A percentile compares a stretch with the other conserved stretches of the same genome.
Evolutionary conservation across 1,284 basidiomycete genomes (phyloP).

Genomic region (Lentinula novae-zelandiae): DNA sequence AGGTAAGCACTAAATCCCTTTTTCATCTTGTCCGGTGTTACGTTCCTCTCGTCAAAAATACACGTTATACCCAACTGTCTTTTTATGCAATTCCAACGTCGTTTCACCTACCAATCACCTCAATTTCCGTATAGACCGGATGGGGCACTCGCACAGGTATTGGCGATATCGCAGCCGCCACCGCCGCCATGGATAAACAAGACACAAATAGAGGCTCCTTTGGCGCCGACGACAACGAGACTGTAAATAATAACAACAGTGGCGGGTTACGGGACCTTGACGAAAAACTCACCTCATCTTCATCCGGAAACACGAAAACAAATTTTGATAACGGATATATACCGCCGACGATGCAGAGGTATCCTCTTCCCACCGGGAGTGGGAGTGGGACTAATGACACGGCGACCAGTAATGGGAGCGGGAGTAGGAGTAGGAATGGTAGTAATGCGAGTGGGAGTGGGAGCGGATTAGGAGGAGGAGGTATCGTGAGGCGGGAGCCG

Average conservation of each 20-base stretch:
- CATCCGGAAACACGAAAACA: neutral
- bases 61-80: neutral
- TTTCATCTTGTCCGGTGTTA: neutral
- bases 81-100: neutral
- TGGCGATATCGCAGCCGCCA: constrained; percentile 73
- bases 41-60: too few species aligned
- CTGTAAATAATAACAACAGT: neutral
- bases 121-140: constrained; percentile 51
- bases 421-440: neutral
- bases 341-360: neutral
- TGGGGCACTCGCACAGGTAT: constrained; percentile 93
- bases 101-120: neutral
- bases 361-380: neutral
- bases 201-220: neutral
- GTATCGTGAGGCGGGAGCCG: neutral
- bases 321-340: neutral
- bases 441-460: neutral
- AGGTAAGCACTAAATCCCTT: constrained; percentile 36
- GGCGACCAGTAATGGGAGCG: neutral
- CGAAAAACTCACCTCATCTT: neutral
- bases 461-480: neutral
- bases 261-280: neutral
- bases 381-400: neutral
- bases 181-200: constrained; percentile 51
- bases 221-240: neutral